Percentiles rank a stretch among this genome's conserved stretches.
phyloP scores from a whole-genome alignment of 225 moss, liverwort and hornwort genomes.

The Neckera pumila region DNA sequence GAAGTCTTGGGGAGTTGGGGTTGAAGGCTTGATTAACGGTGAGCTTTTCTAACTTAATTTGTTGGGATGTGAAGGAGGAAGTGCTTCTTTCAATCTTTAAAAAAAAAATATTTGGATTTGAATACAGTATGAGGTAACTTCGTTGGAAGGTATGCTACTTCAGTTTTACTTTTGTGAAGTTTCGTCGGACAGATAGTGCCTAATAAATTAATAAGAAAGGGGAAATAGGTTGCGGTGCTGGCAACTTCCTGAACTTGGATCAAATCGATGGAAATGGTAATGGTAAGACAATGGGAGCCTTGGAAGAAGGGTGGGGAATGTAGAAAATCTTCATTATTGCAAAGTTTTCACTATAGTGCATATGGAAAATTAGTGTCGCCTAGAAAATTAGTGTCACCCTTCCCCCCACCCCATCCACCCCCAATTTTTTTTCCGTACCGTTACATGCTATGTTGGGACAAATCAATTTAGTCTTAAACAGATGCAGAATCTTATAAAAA shows the following conservation, averaged over 20 bases:
- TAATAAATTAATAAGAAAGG: neutral
- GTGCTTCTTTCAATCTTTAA: neutral
- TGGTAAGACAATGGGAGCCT: too few relatives aligned
- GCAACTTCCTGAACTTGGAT: neutral
- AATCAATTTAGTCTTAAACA: fast-evolving
- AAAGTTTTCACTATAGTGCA: neutral
- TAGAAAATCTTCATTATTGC: neutral
- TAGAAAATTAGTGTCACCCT: neutral
- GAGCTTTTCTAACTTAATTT: neutral
- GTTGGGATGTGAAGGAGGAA: neutral
- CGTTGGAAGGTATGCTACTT: too few relatives aligned
- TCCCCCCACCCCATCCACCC: too few relatives aligned
- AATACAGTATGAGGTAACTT: neutral
- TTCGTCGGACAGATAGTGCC: neutral
- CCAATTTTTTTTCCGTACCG: too few relatives aligned
- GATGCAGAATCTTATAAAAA: fast-evolving
- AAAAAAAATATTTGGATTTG: too few relatives aligned
- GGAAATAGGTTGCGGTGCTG: neutral
- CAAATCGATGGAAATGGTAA: neutral
- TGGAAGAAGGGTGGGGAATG: too few relatives aligned
- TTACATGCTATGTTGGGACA: fast-evolving
- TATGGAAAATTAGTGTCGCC: neutral
- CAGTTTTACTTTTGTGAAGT: neutral
- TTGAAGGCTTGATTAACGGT: neutral
- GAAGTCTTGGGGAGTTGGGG: neutral